Evolutionary conservation across 768 basidiomycete genomes (phyloP).

Genomic region (Cubamyces sp.): DNA sequence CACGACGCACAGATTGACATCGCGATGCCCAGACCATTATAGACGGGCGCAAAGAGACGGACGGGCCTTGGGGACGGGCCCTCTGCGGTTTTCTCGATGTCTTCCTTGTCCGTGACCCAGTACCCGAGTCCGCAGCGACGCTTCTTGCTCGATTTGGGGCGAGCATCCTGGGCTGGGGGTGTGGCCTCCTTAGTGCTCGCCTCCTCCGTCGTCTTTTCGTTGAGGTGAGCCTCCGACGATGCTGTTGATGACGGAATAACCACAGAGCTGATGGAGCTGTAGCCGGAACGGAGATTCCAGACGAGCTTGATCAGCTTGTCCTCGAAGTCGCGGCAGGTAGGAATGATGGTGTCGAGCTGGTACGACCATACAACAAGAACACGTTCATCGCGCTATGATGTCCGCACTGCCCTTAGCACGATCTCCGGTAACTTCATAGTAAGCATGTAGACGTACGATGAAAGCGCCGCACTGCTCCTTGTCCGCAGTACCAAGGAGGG

Average conservation of each 20-base stretch:
- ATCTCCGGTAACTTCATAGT: too few relatives aligned
- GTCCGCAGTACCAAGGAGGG: constrained; percentile 71
- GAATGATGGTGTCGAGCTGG: constrained; percentile 78
- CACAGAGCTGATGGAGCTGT: constrained; percentile 39
- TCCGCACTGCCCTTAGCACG: neutral
- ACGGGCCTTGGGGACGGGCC: constrained; percentile 40
- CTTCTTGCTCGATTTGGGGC: constrained; percentile 22
- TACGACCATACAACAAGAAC: constrained; percentile 88
- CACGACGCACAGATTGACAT: constrained; percentile 60
- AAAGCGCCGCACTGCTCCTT: constrained; percentile 94
- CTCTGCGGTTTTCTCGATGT: constrained; percentile 54
- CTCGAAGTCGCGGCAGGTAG: constrained; percentile 71
- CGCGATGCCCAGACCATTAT: constrained; percentile 68
- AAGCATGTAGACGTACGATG: constrained; percentile 51
- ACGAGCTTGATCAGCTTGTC: constrained; percentile 80
- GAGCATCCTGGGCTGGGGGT: constrained; percentile 14
- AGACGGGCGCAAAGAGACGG: constrained; percentile 71
- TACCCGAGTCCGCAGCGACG: constrained; percentile 33
- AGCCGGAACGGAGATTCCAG: constrained; percentile 56
- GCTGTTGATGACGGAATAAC: constrained; percentile 48
- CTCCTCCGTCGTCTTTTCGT: constrained; percentile 45
- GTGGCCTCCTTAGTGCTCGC: constrained; percentile 26
- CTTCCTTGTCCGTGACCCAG: constrained; percentile 38
- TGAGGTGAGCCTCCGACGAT: constrained; percentile 52
- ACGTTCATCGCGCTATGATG: constrained; percentile 71